These are phyloP conservation scores for Naganishia onofrii DNA, from an alignment of 768 basidiomycete species.

Conservation along the genomic window DNA sequence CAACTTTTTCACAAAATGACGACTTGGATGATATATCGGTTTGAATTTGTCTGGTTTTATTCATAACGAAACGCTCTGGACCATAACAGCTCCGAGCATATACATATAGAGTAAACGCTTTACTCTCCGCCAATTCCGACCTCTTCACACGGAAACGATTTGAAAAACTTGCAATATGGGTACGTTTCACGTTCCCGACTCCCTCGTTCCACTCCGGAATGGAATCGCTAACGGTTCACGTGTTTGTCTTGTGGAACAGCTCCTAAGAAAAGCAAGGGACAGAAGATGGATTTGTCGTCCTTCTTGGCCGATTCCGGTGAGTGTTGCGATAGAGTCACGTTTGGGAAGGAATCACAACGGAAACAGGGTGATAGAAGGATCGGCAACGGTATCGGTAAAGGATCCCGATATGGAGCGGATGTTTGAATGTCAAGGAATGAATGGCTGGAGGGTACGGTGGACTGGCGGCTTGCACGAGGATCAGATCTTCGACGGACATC, in stretches of 20 bases:
- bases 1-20: constrained; percentile 8
- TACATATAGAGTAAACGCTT: neutral
- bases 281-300: constrained; percentile 89
- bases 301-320: constrained; percentile 83
- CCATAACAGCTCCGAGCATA: neutral
- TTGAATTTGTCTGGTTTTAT: neutral
- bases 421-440: neutral
- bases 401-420: neutral
- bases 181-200: neutral
- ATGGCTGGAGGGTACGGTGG: neutral
- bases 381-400: neutral
- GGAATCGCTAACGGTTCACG: neutral
- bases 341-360: too few species aligned
- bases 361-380: neutral
- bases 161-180: neutral
- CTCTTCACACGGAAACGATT: neutral
- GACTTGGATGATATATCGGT: neutral
- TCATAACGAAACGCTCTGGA: neutral
- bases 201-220: neutral
- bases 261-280: constrained; percentile 76
- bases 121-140: neutral
- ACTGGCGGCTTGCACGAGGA: neutral
- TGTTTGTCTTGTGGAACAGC: constrained; percentile 55
- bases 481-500: too few species aligned
- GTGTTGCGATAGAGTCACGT: constrained; percentile 47